Conservation (phyloP, 345 rosid species). For the Lepidium africanum region DNA sequence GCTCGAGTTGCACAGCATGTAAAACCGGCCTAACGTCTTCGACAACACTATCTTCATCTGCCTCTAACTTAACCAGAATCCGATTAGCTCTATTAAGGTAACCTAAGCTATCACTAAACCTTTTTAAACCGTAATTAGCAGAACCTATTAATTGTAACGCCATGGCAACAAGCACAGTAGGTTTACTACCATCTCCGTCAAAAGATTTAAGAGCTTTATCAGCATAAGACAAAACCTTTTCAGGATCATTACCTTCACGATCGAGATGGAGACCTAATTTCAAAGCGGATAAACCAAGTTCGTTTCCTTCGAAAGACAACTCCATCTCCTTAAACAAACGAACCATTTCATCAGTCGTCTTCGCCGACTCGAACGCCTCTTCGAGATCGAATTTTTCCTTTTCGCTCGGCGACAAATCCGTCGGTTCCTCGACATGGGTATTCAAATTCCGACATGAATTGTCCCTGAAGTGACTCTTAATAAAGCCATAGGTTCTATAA, state of each 20-base stretch:
- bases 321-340: conserved; percentile 69
- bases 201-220: conserved; percentile 57
- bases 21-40: conserved; percentile 62
- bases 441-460: conserved; percentile 42
- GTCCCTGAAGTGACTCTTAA: conserved; percentile 28
- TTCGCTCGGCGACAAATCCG: conserved; percentile 45
- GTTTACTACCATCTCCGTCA: conserved; percentile 39
- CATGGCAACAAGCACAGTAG: conserved; percentile 62
- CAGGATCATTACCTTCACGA: conserved; percentile 76
- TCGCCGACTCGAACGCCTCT: conserved; percentile 79
- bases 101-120: conserved; percentile 77
- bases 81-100: conserved; percentile 73
- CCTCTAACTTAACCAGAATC: conserved; percentile 49
- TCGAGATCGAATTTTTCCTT: conserved; percentile 63
- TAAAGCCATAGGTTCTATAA: conserved; percentile 29
- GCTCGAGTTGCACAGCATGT: conserved; percentile 74
- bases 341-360: conserved; percentile 68
- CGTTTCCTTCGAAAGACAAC: conserved; percentile 54
- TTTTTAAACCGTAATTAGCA: conserved; percentile 51
- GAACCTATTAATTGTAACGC: conserved; percentile 74
- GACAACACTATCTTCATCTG: conserved; percentile 32
- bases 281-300: conserved; percentile 67
- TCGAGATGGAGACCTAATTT: conserved; percentile 85
- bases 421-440: conserved; percentile 44
- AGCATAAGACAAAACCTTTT: conserved; percentile 55